Evolutionary conservation across 2,329 filamentous ascomycete genomes (phyloP).

Genomic region (Monilinia laxa): DNA sequence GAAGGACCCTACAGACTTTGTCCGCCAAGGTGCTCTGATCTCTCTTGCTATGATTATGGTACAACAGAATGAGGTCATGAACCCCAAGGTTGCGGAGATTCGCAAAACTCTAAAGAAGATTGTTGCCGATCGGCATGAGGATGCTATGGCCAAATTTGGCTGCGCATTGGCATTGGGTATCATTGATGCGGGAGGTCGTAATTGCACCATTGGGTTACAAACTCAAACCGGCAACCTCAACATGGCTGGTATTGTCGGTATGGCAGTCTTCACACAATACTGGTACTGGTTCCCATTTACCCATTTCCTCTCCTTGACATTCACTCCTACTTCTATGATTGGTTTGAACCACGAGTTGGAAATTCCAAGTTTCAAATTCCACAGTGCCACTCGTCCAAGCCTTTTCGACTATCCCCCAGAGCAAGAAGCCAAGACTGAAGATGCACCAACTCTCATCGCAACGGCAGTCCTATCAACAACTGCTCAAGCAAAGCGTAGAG

Average conservation of each 20-base stretch:
- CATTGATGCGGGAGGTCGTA: slow-evolving; percentile 95
- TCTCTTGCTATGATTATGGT: slow-evolving; percentile 96
- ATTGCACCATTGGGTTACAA: slow-evolving; percentile 96
- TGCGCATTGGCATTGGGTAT: slow-evolving; percentile 92
- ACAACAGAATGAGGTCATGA: slow-evolving; percentile 99
- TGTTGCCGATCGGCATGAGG: slow-evolving; percentile 90
- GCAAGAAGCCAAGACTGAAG: slow-evolving; percentile 90
- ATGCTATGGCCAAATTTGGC: slow-evolving; percentile 99
- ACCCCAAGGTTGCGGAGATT: slow-evolving; percentile 88
- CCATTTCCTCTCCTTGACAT: slow-evolving; percentile 93
- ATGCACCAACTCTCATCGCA: slow-evolving; percentile 89
- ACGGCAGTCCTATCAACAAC: slow-evolving; percentile 96
- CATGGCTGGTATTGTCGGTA: slow-evolving; percentile 96
- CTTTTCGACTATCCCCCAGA: slow-evolving; percentile 98
- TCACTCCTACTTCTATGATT: slow-evolving; percentile 95
- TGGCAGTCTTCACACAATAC: slow-evolving; percentile 98
- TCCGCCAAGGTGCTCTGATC: slow-evolving; percentile 93
- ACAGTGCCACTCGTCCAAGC: slow-evolving; percentile 91
- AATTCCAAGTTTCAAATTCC: slow-evolving; percentile 90
- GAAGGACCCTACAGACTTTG: slow-evolving; percentile 98
- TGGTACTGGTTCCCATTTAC: slow-evolving; percentile 99
- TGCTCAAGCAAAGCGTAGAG: slow-evolving; percentile 91
- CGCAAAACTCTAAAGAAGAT: slow-evolving; percentile 94
- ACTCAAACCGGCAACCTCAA: slow-evolving; percentile 98
- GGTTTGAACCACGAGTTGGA: slow-evolving; percentile 91